Evolutionary conservation across 208 protist species (phyloP), one percentile per base, ranked within the genome.

Genomic region (Novymonas esmeraldas): DNA sequence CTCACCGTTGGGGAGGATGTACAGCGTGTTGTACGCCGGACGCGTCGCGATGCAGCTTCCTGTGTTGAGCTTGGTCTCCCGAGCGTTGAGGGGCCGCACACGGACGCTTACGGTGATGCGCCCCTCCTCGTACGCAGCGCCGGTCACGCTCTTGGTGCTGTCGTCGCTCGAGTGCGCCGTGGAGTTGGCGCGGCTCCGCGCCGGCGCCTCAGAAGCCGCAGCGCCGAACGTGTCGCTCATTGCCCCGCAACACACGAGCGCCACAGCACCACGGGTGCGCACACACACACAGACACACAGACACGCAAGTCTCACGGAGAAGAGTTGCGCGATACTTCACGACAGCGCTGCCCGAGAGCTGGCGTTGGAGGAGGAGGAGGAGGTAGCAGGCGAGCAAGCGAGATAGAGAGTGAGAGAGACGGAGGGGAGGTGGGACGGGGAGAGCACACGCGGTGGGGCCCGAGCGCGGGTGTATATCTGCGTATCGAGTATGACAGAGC

Each of bases 21-120:
- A 59, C 6, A 95, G 54, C 3, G 72, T 86, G 51, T 84, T 82
- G 22, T 81, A 81, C 9, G 82, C 70, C 13, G 64, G 26, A 13
- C 73, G 58, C 38, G 89, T 82, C 2, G 56, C 41, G 0, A 95
- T 58, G 28, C 74, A 84, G 54, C 55, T 74, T 16, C 57, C 42
- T 16, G 63, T 33, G 29, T 38, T 52, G 5, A 68, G 38, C 36
- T 73, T 74, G 10, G 69, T 46, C 62, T 95, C 90, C 7, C 77
- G 71, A 16, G 70, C 31, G 60, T 84, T 91, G 20, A 92, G 73
- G 0, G 90, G 90, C 18, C 90, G 79, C 24, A 84, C 68, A 11
- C 90, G 86, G 14, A 95, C 87, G 65, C 86, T 87, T 39, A 95
- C 90, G 6, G 84, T 93, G 49, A 95, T 81, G 48, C 77, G 76